Conservation (phyloP, 2,329 filamentous ascomycete species). For the Talaromyces sp. region DNA sequence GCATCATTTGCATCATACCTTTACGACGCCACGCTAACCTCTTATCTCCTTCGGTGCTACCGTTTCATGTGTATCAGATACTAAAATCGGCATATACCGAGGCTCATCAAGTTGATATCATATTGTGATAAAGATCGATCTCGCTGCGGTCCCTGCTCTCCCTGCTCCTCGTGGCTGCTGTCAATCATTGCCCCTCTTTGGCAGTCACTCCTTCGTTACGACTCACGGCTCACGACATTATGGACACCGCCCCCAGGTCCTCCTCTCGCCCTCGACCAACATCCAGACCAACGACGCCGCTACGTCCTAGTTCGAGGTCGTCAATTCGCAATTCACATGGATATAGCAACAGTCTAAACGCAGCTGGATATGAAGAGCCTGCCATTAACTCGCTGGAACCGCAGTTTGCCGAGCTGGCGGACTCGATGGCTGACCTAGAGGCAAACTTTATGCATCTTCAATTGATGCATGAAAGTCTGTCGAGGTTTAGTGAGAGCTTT, state of each 20-base stretch:
- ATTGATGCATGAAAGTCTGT: conserved; percentile 90
- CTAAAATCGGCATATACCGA: not conserved
- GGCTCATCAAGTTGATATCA: not conserved
- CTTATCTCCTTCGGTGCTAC: not conserved
- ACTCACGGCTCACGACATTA: conserved; percentile 16
- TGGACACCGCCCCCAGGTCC: conserved; percentile 45
- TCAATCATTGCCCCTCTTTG: not conserved
- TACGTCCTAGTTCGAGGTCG: conserved; percentile 83
- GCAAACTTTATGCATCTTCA: conserved; percentile 97
- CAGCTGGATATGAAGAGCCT: conserved; percentile 52
- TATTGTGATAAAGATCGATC: not conserved
- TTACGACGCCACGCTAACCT: not conserved
- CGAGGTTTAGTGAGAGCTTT: conserved; percentile 93
- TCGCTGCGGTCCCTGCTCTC: not conserved
- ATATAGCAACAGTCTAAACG: conserved; percentile 39
- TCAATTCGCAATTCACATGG: conserved; percentile 77
- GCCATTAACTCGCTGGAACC: conserved; percentile 77
- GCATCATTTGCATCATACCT: not conserved
- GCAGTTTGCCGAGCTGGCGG: conserved; percentile 86
- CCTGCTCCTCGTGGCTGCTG: not conserved
- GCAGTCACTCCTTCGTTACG: not conserved
- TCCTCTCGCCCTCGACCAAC: conserved; percentile 60
- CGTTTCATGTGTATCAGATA: not conserved
- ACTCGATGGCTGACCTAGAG: conserved; percentile 92
- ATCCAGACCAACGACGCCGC: conserved; percentile 83